Evolutionary conservation across 257 asterid species (phyloP), one percentile per base, ranked within the genome.

Genomic region (Cinchona pubescens): DNA sequence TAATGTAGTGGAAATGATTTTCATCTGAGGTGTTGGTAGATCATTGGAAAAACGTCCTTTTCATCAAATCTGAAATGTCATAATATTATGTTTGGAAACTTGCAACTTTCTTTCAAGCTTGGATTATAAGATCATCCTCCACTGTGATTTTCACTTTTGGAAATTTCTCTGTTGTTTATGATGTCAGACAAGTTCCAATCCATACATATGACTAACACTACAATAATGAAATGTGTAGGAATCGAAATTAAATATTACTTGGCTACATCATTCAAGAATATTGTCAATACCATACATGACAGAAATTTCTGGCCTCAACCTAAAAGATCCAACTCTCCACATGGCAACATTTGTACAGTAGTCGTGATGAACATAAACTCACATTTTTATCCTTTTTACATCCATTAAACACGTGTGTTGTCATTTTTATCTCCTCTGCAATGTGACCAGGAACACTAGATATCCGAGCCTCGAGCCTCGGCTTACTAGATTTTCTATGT

Each of bases 291-390:
- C 83, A 66, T 85, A 79, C 76, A 77, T 56, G 74, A 56, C 27
- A n/a, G 49, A 59, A 67, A 71, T 61, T 65, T 78, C 71, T 71
- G 71, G 82, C 83, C 80, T 62, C 81, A 75, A n/a, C 73, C 81
- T 75, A 79, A 71, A 71, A 71, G 72, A 77, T 67, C n/a, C 75
- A 71, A 67, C 83, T 81, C 81, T 78, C 80, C 77, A 75, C 76
- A 76, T 68, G 73, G 75, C 77, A 55, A 77, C 82, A 74, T 79
- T 85, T 85, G 79, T 82, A 79, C 84, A 79, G n/a, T n/a, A n/a
- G 79, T 79, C 78, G 49, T 53, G 75, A 74, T 60, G 66, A 71
- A 68, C 73, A 48, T 53, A 68, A 75, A 75, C 82, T 82, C 77
- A 38, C 66, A 73, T 73, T 72, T n/a, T n/a, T 75, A 74, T 61